A percentile compares a stretch with the other conserved stretches of the same genome.
Conservation (phyloP, 257 asterid genomes). For the Penstemon barbatus region DNA sequence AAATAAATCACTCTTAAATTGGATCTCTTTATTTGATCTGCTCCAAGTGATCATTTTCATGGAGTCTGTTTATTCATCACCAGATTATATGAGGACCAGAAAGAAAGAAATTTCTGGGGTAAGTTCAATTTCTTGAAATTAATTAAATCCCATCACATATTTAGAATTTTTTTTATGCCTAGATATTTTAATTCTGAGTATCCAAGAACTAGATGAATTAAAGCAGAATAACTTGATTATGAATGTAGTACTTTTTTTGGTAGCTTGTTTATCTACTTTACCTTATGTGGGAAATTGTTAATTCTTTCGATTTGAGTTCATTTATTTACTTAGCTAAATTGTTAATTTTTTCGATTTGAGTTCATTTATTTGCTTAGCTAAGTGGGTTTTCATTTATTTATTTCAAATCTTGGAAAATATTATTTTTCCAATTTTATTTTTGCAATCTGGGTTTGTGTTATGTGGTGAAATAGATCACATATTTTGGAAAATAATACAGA, state of each 20-base stretch:
- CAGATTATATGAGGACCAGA: constrained; percentile 45
- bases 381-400: too few species aligned
- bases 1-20: constrained; percentile 28
- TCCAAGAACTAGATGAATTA: background rate
- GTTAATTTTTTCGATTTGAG: background rate
- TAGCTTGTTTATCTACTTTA: background rate
- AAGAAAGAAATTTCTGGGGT: constrained; percentile 54
- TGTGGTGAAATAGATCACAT: background rate
- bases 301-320: background rate
- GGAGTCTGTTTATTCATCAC: constrained; percentile 58
- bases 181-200: background rate
- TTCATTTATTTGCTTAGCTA: too few species aligned
- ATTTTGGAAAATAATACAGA: too few species aligned
- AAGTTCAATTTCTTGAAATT: constrained; percentile 23
- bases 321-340: background rate
- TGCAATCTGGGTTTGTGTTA: background rate
- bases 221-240: too few species aligned
- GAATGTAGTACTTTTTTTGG: background rate
- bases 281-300: background rate
- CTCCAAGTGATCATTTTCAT: constrained; percentile 19
- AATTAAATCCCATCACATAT: background rate
- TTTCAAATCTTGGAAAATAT: too few species aligned
- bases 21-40: constrained; percentile 24
- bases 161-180: background rate
- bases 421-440: too few species aligned